A percentile compares a stretch with the other conserved stretches of the same genome.
phyloP scores from a whole-genome alignment of 305 asterid genomes.

The Plantago coronopus region DNA sequence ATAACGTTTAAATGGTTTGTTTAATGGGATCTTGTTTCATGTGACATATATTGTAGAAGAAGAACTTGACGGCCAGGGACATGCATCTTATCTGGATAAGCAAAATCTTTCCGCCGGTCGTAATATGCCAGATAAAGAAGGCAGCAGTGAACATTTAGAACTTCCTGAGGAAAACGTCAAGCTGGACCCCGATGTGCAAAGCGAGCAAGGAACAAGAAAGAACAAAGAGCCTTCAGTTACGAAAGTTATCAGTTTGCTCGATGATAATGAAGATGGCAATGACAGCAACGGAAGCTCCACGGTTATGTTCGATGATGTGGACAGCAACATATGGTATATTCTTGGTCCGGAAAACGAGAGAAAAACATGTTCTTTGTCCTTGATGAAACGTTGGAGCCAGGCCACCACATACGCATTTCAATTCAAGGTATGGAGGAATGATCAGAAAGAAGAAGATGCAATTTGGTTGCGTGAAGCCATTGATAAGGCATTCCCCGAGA shows the following conservation, averaged over 20 bases:
- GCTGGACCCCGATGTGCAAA: not conserved
- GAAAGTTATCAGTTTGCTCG: slow-evolving; percentile 14
- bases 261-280: slow-evolving; percentile 13
- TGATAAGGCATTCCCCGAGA: not conserved
- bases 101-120: not conserved
- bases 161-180: slow-evolving; percentile 1
- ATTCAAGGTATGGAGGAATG: slow-evolving; percentile 37
- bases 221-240: slow-evolving; percentile 2
- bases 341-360: slow-evolving; percentile 22
- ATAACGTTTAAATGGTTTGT: not conserved
- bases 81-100: slow-evolving; percentile 4
- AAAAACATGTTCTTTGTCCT: slow-evolving; percentile 19
- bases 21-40: not conserved
- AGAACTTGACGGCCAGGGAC: not conserved
- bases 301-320: not conserved
- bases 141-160: slow-evolving; percentile 1
- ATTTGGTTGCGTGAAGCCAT: slow-evolving; percentile 29
- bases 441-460: slow-evolving; percentile 26
- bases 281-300: not conserved
- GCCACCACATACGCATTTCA: slow-evolving; percentile 10
- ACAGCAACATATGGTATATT: slow-evolving; percentile 25
- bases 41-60: slow-evolving; percentile 1
- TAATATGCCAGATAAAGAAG: not conserved
- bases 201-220: slow-evolving; percentile 1
- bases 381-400: slow-evolving; percentile 24